Percentiles rank a stretch among this genome's conserved stretches.
Evolutionary conservation across 2,329 filamentous ascomycete genomes (phyloP).

Genomic region (Massarina eburnea): DNA sequence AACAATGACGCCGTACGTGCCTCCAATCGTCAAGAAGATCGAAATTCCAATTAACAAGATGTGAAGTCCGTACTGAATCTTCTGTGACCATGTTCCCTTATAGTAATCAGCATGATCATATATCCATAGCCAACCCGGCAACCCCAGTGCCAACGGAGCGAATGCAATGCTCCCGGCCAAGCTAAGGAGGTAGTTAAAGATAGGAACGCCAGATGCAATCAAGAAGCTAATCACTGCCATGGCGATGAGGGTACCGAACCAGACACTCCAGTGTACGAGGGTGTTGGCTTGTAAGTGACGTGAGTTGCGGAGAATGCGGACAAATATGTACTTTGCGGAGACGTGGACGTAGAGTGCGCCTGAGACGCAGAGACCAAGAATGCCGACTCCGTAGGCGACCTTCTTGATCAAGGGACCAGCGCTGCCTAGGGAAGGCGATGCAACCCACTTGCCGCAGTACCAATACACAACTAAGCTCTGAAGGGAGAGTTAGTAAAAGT

Average conservation of each 20-base stretch:
- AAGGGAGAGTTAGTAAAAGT: constrained; percentile 38
- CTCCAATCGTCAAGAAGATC: constrained; percentile 51
- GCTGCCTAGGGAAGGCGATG: constrained; percentile 61
- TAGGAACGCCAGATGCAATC: constrained; percentile 56
- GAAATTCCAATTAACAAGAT: constrained; percentile 48
- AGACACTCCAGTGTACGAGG: constrained; percentile 53
- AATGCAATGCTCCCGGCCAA: constrained; percentile 55
- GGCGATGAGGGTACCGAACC: constrained; percentile 50
- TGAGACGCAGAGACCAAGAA: constrained; percentile 57
- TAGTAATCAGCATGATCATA: constrained; percentile 50
- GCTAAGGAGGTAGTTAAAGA: constrained; percentile 57
- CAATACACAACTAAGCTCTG: constrained; percentile 60
- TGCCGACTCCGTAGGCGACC: constrained; percentile 59
- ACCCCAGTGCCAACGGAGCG: constrained; percentile 52
- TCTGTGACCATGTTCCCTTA: constrained; percentile 38
- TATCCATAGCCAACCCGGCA: constrained; percentile 56
- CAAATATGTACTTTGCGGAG: constrained; percentile 58
- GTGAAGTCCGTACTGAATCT: constrained; percentile 46
- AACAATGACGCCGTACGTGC: constrained; percentile 54
- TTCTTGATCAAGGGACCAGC: constrained; percentile 62
- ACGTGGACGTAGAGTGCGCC: constrained; percentile 52
- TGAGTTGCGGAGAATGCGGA: constrained; percentile 54
- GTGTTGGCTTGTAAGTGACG: constrained; percentile 55
- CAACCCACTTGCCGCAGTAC: constrained; percentile 64
- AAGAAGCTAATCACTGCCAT: constrained; percentile 52